Conservation (phyloP, 2,329 filamentous ascomycete species). For the Tolypocladium paradoxum region DNA sequence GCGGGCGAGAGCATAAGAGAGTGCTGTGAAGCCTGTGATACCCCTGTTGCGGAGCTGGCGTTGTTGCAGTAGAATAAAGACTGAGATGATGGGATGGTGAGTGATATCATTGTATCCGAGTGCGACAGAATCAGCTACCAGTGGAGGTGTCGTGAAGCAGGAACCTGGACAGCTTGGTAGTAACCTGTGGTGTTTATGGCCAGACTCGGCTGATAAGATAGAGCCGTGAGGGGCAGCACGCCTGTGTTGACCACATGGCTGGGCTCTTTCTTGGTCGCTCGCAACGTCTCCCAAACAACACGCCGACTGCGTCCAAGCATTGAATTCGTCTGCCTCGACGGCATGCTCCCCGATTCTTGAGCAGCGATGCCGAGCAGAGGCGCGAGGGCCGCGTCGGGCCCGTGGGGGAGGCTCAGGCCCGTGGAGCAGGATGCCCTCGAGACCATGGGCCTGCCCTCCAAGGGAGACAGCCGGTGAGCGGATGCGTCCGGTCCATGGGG, state of each 20-base stretch:
- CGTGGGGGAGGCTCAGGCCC: constrained; percentile 64
- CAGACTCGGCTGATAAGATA: not conserved
- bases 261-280: not conserved
- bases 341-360: not conserved
- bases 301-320: not conserved
- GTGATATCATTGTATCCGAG: too few species aligned
- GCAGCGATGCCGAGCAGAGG: constrained; percentile 13
- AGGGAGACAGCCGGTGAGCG: constrained; percentile 71
- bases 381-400: constrained; percentile 31
- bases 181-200: too few species aligned
- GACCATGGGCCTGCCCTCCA: constrained; percentile 75
- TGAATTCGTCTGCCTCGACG: not conserved
- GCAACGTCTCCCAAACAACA: not conserved
- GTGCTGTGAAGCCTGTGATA: too few species aligned
- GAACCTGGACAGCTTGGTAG: too few species aligned
- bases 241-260: not conserved
- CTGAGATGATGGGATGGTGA: too few species aligned
- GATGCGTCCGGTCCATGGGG: not conserved
- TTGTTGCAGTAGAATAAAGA: not conserved
- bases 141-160: too few species aligned
- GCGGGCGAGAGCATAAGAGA: not conserved
- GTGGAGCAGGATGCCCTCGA: constrained; percentile 68
- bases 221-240: not conserved
- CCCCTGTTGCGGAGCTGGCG: constrained; percentile 4
- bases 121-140: too few species aligned